Conservation (phyloP, 75 land plant species). For the Selaginella tamariscina region DNA sequence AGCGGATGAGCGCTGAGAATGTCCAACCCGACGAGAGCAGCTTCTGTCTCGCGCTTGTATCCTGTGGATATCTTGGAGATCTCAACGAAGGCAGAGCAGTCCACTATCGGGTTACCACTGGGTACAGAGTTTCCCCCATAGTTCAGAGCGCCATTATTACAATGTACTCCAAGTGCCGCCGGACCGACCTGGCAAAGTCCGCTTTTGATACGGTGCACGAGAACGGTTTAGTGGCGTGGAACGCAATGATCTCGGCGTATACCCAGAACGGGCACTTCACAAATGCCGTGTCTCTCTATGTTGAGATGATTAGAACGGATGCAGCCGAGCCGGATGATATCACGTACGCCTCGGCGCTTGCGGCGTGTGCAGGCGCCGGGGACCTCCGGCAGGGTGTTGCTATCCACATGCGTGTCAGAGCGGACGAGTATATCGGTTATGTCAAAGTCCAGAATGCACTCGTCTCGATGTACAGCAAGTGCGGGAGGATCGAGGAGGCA, state of each 20-base stretch:
- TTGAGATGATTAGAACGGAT: not conserved
- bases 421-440: not conserved
- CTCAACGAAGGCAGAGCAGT: not conserved
- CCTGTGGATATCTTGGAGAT: not conserved
- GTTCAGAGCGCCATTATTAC: not conserved
- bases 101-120: not conserved
- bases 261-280: not conserved
- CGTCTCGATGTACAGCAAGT: constrained; percentile 36
- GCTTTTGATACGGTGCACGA: not conserved
- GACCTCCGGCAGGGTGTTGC: not conserved
- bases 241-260: not conserved
- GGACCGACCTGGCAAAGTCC: not conserved
- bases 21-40: not conserved
- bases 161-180: not conserved
- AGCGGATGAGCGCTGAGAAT: not conserved
- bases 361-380: not conserved
- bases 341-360: not conserved
- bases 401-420: not conserved
- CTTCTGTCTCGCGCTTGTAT: not conserved
- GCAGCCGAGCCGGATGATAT: not conserved
- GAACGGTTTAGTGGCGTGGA: not conserved
- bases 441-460: constrained; percentile 25
- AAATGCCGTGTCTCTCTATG: not conserved
- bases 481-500: constrained; percentile 25
- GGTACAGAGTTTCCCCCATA: not conserved